phyloP scores from a whole-genome alignment of 768 basidiomycete genomes.

The Vararia minispora region DNA sequence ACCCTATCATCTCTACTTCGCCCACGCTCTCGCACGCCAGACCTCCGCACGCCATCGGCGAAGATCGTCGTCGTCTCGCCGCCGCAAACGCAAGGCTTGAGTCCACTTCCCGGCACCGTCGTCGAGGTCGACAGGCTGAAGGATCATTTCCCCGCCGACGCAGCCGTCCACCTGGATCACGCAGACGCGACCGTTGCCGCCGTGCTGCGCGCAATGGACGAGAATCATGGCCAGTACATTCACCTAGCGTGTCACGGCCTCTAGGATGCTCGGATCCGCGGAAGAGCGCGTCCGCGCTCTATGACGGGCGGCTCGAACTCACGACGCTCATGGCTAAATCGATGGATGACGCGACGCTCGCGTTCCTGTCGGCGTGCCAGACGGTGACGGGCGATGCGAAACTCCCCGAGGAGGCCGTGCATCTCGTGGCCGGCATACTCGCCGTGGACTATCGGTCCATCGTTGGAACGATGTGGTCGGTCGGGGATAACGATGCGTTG shows the following conservation, averaged over 20 bases:
- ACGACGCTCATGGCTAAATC: constrained; percentile 4
- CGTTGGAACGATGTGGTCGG: constrained; percentile 9
- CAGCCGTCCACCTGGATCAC: no score
- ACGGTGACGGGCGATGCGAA: constrained; percentile 3
- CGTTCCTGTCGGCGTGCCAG: constrained; percentile 5
- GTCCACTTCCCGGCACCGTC: no score
- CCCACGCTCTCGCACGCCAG: not conserved
- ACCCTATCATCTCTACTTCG: not conserved
- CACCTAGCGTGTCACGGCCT: constrained; percentile 12
- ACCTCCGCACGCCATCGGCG: not conserved
- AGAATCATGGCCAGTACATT: constrained; percentile 3
- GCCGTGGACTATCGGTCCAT: constrained; percentile 4
- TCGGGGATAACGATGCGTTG: constrained; percentile 1
- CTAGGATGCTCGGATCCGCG: constrained; percentile 6
- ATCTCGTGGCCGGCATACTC: constrained; percentile 6
- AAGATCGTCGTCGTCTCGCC: not conserved
- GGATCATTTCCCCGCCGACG: no score
- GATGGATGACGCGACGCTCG: constrained; percentile 6
- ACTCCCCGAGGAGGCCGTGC: constrained; percentile 5
- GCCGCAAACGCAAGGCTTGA: no score
- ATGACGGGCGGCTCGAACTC: constrained; percentile 5
- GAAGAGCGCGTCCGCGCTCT: constrained; percentile 6
- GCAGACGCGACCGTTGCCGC: constrained; percentile 1
- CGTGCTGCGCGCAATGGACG: constrained; percentile 4
- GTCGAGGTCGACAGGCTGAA: no score